Conservation (phyloP, 768 basidiomycete species). For the Cantharellus cinnabarinus region DNA sequence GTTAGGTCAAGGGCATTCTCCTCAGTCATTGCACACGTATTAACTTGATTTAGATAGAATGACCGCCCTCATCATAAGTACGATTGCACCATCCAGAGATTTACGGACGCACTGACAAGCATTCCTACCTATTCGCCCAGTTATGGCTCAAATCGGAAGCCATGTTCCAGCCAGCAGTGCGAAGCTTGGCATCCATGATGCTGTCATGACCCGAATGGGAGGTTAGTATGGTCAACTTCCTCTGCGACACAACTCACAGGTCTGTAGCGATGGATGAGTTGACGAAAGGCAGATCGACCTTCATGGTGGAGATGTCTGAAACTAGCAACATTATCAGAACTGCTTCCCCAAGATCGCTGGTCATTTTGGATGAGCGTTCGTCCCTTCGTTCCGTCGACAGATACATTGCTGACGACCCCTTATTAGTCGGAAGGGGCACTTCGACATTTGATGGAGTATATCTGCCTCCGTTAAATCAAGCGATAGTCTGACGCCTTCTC, state of each 20-base stretch:
- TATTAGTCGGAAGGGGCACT: constrained; percentile 58
- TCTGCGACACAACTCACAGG: constrained; percentile 1
- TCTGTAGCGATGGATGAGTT: constrained; percentile 66
- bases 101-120: not conserved
- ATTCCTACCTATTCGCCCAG: constrained; percentile 5
- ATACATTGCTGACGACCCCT: constrained; percentile 19
- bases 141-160: constrained; percentile 68
- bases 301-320: constrained; percentile 94
- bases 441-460: constrained; percentile 68
- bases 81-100: constrained; percentile 7
- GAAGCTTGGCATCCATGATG: constrained; percentile 61
- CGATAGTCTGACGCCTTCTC: not conserved
- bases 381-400: not conserved
- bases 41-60: constrained; percentile 17
- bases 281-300: constrained; percentile 70
- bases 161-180: constrained; percentile 72
- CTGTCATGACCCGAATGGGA: constrained; percentile 78
- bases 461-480: not conserved
- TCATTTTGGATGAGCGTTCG: constrained; percentile 54
- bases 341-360: constrained; percentile 55
- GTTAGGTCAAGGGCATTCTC: constrained; percentile 23
- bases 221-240: constrained; percentile 24
- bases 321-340: constrained; percentile 73
- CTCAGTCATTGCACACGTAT: not conserved
- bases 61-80: constrained; percentile 40